These are phyloP conservation scores for Cylindrodendrum hubeiense DNA, from an alignment of 2,329 filamentous ascomycete species.

Conservation along the genomic window DNA sequence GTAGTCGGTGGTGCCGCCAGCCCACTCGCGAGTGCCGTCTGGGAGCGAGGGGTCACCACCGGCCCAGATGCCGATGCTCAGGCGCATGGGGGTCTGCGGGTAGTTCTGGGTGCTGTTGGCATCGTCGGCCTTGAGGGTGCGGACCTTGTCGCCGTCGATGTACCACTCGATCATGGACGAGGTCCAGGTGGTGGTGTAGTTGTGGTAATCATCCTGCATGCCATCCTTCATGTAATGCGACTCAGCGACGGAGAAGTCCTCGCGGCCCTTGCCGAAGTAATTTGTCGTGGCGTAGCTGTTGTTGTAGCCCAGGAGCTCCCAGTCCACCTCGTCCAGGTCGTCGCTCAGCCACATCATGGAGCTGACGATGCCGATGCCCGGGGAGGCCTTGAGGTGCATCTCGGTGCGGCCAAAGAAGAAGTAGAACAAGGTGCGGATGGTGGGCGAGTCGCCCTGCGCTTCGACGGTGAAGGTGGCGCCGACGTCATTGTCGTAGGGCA, in stretches of 20 bases:
- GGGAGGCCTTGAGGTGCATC: constrained; percentile 80
- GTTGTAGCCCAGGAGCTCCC: constrained; percentile 82
- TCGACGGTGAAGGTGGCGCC: constrained; percentile 80
- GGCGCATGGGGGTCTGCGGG: constrained; percentile 82
- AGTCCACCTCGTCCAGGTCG: constrained; percentile 89
- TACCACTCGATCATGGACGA: constrained; percentile 74
- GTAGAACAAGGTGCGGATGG: constrained; percentile 83
- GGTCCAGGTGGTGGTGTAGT: constrained; percentile 83
- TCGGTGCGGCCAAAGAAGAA: constrained; percentile 89
- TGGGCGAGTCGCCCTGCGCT: constrained; percentile 80
- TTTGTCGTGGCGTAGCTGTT: constrained; percentile 75
- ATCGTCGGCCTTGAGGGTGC: constrained; percentile 72
- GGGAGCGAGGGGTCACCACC: constrained; percentile 68
- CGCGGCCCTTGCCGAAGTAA: constrained; percentile 82
- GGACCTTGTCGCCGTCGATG: constrained; percentile 76
- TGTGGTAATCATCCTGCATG: constrained; percentile 74
- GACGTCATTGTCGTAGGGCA: constrained; percentile 70
- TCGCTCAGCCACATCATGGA: constrained; percentile 87
- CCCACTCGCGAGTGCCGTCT: constrained; percentile 74
- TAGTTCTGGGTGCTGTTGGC: constrained; percentile 73
- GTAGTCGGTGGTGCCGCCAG: constrained; percentile 78
- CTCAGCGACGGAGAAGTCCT: constrained; percentile 72
- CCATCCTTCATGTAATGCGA: constrained; percentile 67
- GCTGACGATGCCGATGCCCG: constrained; percentile 81
- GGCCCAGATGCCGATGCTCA: constrained; percentile 77